Conservation (phyloP, 129 eudicot species). For the Lonicera japonica region DNA sequence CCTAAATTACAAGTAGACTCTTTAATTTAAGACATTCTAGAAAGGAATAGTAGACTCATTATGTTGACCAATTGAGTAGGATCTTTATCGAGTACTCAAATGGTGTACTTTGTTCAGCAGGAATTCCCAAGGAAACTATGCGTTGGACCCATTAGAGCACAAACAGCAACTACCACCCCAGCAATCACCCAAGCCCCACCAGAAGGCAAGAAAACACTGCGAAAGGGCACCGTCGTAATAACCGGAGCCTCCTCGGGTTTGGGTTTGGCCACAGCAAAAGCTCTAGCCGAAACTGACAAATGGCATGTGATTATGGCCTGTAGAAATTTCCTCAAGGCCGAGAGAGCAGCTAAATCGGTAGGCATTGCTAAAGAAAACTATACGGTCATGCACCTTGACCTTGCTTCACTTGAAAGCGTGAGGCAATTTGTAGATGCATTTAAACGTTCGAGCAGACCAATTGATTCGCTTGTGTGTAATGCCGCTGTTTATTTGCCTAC, state of each 20-base stretch:
- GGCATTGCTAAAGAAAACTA: constrained; percentile 76
- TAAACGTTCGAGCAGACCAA: constrained; percentile 47
- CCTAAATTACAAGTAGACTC: no score
- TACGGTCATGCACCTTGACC: constrained; percentile 87
- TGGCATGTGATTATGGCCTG: constrained; percentile 92
- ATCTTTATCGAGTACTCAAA: no score
- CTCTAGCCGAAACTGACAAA: constrained; percentile 59
- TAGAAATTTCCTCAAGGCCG: constrained; percentile 90
- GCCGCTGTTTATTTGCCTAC: constrained; percentile 89
- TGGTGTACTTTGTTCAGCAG: constrained; percentile 16
- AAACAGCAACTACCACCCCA: constrained; percentile 65
- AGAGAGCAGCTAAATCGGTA: constrained; percentile 70
- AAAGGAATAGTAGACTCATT: no score
- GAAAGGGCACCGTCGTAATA: constrained; percentile 78
- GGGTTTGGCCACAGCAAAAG: constrained; percentile 90
- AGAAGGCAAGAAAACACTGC: constrained; percentile 65
- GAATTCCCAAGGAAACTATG: constrained; percentile 33
- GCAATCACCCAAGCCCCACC: constrained; percentile 38
- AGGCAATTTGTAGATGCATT: constrained; percentile 74
- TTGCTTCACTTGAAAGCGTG: constrained; percentile 92
- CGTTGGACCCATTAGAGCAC: constrained; percentile 48
- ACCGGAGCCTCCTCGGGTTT: constrained; percentile 96
- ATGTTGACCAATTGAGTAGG: no score
- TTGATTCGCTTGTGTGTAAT: constrained; percentile 86
- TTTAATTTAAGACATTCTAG: no score